A percentile compares a stretch with the other conserved stretches of the same genome.
Evolutionary conservation across 2,329 filamentous ascomycete genomes (phyloP).

Genomic region (Aspergillus pseudotamarii): DNA sequence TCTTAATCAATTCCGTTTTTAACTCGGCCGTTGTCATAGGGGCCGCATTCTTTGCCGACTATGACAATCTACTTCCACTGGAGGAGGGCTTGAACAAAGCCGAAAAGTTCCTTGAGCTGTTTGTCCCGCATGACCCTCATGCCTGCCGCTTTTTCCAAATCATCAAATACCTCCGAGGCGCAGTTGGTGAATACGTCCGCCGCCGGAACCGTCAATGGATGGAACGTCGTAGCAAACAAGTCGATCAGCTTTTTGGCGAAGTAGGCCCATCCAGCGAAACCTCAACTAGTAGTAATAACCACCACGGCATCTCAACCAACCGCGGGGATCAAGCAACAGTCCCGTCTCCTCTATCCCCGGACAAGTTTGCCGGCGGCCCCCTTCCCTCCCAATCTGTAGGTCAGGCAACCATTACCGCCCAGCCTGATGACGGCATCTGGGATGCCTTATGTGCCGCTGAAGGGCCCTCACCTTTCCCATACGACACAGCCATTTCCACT

Average conservation of each 20-base stretch:
- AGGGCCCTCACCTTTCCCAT: slow-evolving; percentile 25
- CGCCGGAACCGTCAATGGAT: slow-evolving; percentile 43
- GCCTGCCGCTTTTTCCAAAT: slow-evolving; percentile 42
- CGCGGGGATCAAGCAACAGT: slow-evolving; percentile 15
- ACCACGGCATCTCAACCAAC: slow-evolving; percentile 10
- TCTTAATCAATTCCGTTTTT: slow-evolving; percentile 52
- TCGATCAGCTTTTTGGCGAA: slow-evolving; percentile 47
- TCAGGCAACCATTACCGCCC: slow-evolving; percentile 12
- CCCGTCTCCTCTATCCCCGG: slow-evolving; percentile 27
- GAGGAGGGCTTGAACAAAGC: slow-evolving; percentile 39
- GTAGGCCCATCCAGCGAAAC: slow-evolving; percentile 26
- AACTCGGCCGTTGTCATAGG: slow-evolving; percentile 50
- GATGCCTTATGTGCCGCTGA: slow-evolving; percentile 29
- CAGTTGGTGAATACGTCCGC: slow-evolving; percentile 41
- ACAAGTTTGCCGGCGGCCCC: slow-evolving; percentile 22
- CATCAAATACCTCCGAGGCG: slow-evolving; percentile 42
- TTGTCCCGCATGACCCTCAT: slow-evolving; percentile 40
- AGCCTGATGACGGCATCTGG: slow-evolving; percentile 31
- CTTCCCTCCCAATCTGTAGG: slow-evolving; percentile 19
- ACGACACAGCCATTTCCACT: slow-evolving; percentile 35
- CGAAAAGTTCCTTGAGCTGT: slow-evolving; percentile 36
- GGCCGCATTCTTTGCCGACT: slow-evolving; percentile 49
- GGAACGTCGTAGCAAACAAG: slow-evolving; percentile 42
- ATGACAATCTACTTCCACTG: slow-evolving; percentile 42
- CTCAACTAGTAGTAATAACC: background rate